phyloP scores from a whole-genome alignment of 257 asterid species.

The Eucommia ulmoides region DNA sequence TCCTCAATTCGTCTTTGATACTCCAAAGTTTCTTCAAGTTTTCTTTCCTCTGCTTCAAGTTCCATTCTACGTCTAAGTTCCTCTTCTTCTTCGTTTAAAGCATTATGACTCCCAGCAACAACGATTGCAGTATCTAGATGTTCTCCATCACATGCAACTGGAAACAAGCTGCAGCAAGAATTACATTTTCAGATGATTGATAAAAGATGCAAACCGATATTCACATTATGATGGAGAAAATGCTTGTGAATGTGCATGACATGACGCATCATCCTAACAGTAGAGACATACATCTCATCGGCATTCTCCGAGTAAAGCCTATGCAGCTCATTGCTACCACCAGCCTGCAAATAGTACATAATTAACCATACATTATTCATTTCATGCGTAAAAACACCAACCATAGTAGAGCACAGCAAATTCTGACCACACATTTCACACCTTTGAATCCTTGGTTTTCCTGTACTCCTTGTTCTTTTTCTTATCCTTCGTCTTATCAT shows the following conservation, averaged over 20 bases:
- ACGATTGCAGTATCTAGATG: conserved; percentile 22
- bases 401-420: no score
- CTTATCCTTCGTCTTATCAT: conserved; percentile 72
- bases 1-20: conserved; percentile 90
- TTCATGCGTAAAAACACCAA: no score
- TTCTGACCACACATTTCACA: no score
- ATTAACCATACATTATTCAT: conserved; percentile 9
- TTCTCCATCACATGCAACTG: conserved; percentile 36
- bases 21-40: conserved; percentile 95
- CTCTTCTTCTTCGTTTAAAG: conserved; percentile 42
- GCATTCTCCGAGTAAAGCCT: conserved; percentile 24
- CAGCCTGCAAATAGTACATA: conserved; percentile 39
- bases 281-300: conserved; percentile 53
- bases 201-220: background rate
- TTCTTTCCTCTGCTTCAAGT: conserved; percentile 95
- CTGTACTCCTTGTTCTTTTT: conserved; percentile 62
- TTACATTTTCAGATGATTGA: conserved; percentile 6
- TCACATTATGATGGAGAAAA: conserved; percentile 1
- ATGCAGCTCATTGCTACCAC: conserved; percentile 33
- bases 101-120: conserved; percentile 32
- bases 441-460: conserved; percentile 77
- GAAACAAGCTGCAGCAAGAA: conserved; percentile 49
- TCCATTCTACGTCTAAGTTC: conserved; percentile 65
- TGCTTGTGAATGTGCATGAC: conserved; percentile 1
- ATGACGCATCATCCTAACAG: conserved; percentile 8